phyloP scores from a whole-genome alignment of 148 eudicot species.

The Amaranthus palmeri region DNA sequence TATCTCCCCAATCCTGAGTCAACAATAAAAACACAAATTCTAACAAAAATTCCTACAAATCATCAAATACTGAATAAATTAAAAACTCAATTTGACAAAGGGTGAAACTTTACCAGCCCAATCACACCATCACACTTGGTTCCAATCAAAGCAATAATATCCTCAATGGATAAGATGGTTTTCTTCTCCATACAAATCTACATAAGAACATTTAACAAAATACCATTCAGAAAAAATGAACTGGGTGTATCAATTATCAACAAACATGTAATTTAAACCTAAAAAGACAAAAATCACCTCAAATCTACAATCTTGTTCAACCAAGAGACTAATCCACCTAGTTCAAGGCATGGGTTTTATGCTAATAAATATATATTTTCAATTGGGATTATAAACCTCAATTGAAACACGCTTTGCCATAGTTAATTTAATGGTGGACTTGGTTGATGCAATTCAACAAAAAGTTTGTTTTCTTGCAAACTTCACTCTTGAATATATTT shows the following conservation, averaged over 20 bases:
- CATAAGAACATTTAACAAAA: constrained; percentile 6
- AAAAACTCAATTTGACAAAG: too few relatives aligned
- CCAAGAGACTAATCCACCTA: constrained; percentile 85
- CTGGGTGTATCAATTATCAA: constrained; percentile 1
- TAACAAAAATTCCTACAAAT: too few relatives aligned
- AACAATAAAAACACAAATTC: too few relatives aligned
- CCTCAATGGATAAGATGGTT: too few relatives aligned
- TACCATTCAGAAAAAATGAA: background rate
- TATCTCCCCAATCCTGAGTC: too few relatives aligned
- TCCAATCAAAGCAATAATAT: too few relatives aligned
- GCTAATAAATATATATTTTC: constrained; percentile 94
- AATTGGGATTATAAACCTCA: constrained; percentile 87
- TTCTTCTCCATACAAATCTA: too few relatives aligned
- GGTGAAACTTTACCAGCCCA: too few relatives aligned
- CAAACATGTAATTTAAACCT: background rate
- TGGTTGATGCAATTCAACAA: constrained; percentile 12
- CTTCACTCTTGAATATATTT: background rate
- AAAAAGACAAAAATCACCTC: constrained; percentile 46
- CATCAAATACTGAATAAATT: too few relatives aligned
- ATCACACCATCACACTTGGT: too few relatives aligned
- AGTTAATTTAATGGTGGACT: background rate
- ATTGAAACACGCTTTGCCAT: constrained; percentile 88
- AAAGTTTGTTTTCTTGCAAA: constrained; percentile 14
- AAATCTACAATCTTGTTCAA: constrained; percentile 80
- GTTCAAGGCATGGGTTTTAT: constrained; percentile 97